Conservation (phyloP, 768 basidiomycete species). For the Lactarius hengduanensis region DNA sequence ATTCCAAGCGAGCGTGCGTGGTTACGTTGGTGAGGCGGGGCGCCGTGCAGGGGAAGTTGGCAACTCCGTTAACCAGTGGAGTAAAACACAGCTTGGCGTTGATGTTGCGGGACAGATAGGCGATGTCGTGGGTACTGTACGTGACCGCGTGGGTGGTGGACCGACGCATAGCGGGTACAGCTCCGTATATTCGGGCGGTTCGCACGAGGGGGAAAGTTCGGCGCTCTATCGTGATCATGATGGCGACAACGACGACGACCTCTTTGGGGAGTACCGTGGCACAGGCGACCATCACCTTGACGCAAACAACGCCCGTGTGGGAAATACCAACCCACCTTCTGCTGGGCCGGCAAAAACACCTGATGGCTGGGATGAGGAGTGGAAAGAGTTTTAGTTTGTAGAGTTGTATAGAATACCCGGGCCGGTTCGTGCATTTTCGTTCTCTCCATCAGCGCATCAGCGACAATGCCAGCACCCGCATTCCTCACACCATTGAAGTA, state of each 20-base stretch:
- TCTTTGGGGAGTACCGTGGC: constrained; percentile 33
- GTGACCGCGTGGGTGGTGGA: constrained; percentile 53
- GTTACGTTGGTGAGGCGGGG: constrained; percentile 69
- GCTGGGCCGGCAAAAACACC: constrained; percentile 35
- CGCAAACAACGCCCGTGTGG: constrained; percentile 2
- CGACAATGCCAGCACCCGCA: constrained; percentile 22
- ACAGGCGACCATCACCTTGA: constrained; percentile 1
- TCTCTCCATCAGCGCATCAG: not conserved
- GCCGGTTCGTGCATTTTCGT: constrained; percentile 5
- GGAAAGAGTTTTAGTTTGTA: constrained; percentile 46
- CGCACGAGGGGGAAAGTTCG: constrained; percentile 54
- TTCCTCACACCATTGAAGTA: constrained; percentile 50
- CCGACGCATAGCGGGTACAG: constrained; percentile 48
- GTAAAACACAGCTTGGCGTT: constrained; percentile 72
- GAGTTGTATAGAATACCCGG: constrained; percentile 9
- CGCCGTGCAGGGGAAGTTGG: constrained; percentile 62
- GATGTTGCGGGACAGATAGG: constrained; percentile 81
- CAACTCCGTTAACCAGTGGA: constrained; percentile 71
- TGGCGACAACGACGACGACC: constrained; percentile 50
- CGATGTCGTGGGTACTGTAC: constrained; percentile 63
- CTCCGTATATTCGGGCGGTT: constrained; percentile 45
- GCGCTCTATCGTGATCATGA: constrained; percentile 59
- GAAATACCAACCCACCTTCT: not conserved
- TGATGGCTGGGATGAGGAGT: constrained; percentile 47
- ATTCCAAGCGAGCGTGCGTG: constrained; percentile 70